Evolutionary conservation across 2,329 filamentous ascomycete genomes (phyloP), one percentile per base, ranked within the genome.

Genomic region (Alternaria rosae): DNA sequence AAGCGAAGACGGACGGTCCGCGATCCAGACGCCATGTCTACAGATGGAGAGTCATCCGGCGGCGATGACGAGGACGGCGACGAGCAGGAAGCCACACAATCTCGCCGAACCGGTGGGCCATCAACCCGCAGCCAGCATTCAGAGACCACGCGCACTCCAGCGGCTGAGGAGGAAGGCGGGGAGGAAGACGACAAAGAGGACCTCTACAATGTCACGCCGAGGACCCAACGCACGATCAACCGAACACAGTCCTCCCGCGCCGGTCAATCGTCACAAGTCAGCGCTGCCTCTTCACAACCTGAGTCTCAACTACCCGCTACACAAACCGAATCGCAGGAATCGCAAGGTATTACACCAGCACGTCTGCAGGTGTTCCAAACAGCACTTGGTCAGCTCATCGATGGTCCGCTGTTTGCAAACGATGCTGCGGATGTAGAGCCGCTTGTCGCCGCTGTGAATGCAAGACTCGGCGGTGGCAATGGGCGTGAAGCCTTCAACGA

Each of bases 391-490:
- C 91, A 92, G 71, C 84, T 99, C 56, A 90, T 97, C 73, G 90
- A 91, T 71, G 91, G 91, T 0, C 85, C 88, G 12, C 80, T 99
- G n/a, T 99, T 99, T 76, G 88, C 90, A 30, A 92, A 96, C 64
- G 95, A 98, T 73, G 88, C 90, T 17, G 93, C 93, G 13, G 86
- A 90, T 63, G 86, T 97, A 2, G 87, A 89, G 65, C 87, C 87
- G 25, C 85, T 99, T 30, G 85, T 97, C 17, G 85, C 85, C 4
- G 92, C 92, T 9, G 91, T 99, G 53, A 99, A 99, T 77, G 82
- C 82, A 5, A 88, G 88, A 70, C 71, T 97, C 48, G 85, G 86
- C 13, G 85, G 85, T 5, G 87, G 87, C 7, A 76, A 80, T n/a
- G 80, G 85, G 6, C 86, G 86, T 8, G 79, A 82, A 42, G 78